A percentile compares a stretch with the other conserved stretches of the same genome.
phyloP scores from a whole-genome alignment of 2,329 filamentous ascomycete genomes.

The Eurotiales sp. region DNA sequence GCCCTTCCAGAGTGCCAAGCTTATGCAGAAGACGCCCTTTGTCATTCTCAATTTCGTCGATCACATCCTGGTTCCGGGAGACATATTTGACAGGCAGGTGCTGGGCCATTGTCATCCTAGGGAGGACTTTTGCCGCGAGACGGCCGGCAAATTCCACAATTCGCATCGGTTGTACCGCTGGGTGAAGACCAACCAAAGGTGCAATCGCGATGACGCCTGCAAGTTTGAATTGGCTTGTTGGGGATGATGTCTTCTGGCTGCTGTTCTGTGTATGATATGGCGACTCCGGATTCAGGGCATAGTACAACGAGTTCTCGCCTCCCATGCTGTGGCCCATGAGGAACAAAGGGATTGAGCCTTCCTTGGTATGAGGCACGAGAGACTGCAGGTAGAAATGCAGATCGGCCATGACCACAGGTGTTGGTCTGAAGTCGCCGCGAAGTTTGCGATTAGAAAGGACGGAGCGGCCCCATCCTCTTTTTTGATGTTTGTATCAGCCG shows the following conservation, averaged over 20 bases:
- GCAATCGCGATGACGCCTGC: conserved; percentile 62
- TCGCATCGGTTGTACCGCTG: conserved; percentile 58
- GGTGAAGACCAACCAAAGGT: conserved; percentile 73
- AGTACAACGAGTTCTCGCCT: conserved; percentile 70
- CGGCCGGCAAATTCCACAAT: conserved; percentile 7
- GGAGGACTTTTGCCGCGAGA: conserved; percentile 2
- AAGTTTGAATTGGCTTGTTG: conserved; percentile 3
- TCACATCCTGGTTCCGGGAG: conserved; percentile 48
- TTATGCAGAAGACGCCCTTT: conserved; percentile 64
- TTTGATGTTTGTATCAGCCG: too few relatives aligned
- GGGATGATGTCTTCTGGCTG: conserved; percentile 21
- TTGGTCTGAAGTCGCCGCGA: conserved; percentile 70
- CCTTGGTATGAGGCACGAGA: conserved; percentile 47
- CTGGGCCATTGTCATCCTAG: conserved; percentile 10
- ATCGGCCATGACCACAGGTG: conserved; percentile 68
- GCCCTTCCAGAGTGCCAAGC: conserved; percentile 78
- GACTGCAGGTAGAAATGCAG: conserved; percentile 69
- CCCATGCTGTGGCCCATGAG: conserved; percentile 91
- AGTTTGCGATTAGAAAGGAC: conserved; percentile 56
- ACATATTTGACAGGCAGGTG: conserved; percentile 33
- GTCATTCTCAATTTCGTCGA: conserved; percentile 1
- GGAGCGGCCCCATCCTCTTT: conserved; percentile 73
- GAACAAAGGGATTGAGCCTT: conserved; percentile 56
- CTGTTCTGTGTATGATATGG: conserved; percentile 19
- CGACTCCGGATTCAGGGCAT: conserved; percentile 38